Evolutionary conservation across 805 yeast species (phyloP), one percentile per base, ranked within the genome.

Genomic region (Cyberlindnera galapagoensis): DNA sequence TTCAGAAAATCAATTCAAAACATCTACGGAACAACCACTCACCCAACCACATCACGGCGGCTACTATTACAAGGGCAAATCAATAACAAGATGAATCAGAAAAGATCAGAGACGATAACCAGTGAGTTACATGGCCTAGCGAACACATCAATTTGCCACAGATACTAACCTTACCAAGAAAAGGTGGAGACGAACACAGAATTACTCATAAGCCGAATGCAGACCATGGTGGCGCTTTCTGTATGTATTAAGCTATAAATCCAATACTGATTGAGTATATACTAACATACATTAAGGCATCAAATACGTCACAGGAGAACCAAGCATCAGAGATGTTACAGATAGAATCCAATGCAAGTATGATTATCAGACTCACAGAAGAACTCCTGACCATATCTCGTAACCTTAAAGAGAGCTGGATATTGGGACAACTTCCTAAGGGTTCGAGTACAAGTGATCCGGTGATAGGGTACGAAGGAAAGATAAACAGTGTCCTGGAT

Each of bases 261-360:
- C n/a, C n/a, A n/a, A n/a, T n/a, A n/a, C 9, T 9, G 11, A 11
- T 7, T 19, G 3, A 24, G 9, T 13, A 25, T 14, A 23, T 21
- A 25, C 37, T 22, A 13, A 23, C 22, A 4, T 5, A 11, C 14
- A n/a, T n/a, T 13, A 4, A 48, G 55, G 40, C 49, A 1, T 41
- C 49, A 16, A 57, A 55, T 9, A 58, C 57, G 26, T 45, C 62
- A 3, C 49, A 54, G 21, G 62, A 56, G 28, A 49, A 57, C 1
- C 55, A 56, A 21, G 69, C 77, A 1, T 68, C 71, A n/a, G 79
- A 74, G 40, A 64, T 74, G 21, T 54, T 74, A 13, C 74, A 74
- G 12, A 69, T 74, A 17, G 78, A 74, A 43, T 60, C 72, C 14
- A 70, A 71, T 41, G 65, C 77, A 0, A 56, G 69, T 33, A 60